Conservation (phyloP, 202 grass and related monocot species). For the Carex sylvatica region DNA sequence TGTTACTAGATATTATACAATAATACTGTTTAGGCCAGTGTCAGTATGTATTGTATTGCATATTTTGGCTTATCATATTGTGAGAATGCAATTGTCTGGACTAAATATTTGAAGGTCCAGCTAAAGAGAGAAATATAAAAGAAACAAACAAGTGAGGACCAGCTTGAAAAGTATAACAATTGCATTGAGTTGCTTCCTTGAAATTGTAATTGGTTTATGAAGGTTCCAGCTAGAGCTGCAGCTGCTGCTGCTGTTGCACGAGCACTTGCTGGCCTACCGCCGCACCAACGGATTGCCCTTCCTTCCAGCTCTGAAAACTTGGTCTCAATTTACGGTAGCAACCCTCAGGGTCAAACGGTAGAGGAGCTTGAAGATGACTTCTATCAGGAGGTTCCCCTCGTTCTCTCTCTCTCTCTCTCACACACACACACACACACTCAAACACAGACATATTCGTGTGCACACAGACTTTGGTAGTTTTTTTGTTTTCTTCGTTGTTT, state of each 20-base stretch:
- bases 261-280: slow-evolving; percentile 70
- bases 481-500: background rate
- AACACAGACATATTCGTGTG: background rate
- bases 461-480: background rate
- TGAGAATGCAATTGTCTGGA: background rate
- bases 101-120: background rate
- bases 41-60: background rate
- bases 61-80: background rate
- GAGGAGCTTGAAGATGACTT: slow-evolving; percentile 89
- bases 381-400: slow-evolving; percentile 54
- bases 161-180: background rate
- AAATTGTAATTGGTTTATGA: slow-evolving; percentile 15
- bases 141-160: background rate
- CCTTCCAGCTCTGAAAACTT: slow-evolving; percentile 70
- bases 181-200: slow-evolving; percentile 24
- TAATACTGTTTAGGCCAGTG: background rate
- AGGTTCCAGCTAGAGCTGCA: slow-evolving; percentile 95
- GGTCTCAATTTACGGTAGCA: slow-evolving; percentile 70
- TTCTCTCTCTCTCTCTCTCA: background rate
- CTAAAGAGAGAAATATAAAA: background rate
- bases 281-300: slow-evolving; percentile 67
- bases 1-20: background rate
- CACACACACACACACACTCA: background rate
- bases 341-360: slow-evolving; percentile 50
- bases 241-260: slow-evolving; percentile 70